These are phyloP conservation scores for Globisporangium acanthophoron DNA, from an alignment of 352 stramenopile species.

Conservation along the genomic window DNA sequence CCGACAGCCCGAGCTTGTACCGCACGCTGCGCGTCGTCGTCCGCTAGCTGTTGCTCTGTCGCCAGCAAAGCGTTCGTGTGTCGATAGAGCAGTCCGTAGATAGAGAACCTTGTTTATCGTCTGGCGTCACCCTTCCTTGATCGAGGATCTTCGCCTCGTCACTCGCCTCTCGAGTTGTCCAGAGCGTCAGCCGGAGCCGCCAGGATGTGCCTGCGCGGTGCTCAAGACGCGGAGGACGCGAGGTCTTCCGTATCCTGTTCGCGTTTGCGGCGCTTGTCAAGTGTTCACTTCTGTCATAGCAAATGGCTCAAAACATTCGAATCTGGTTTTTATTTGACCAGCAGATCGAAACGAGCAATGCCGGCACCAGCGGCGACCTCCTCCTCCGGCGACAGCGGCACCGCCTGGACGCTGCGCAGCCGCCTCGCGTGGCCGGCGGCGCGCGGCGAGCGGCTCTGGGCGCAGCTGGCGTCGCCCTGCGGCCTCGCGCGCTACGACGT, in stretches of 20 bases:
- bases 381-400: background rate
- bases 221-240: no score
- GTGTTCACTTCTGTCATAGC: no score
- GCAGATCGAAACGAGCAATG: no score
- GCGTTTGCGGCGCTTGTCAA: no score
- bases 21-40: constrained; percentile 9
- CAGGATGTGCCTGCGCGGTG: no score
- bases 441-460: constrained; percentile 12
- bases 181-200: no score
- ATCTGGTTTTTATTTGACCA: background rate
- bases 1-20: constrained; percentile 5
- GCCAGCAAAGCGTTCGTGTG: background rate
- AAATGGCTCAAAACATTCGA: background rate
- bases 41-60: background rate
- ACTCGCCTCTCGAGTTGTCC: no score
- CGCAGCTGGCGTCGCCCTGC: constrained; percentile 5
- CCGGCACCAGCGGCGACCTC: background rate
- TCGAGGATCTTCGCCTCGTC: no score
- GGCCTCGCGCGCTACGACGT: constrained; percentile 14
- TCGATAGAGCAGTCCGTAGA: background rate
- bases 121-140: no score
- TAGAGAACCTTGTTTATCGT: background rate
- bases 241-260: no score
- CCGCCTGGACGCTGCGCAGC: background rate
- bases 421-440: constrained; percentile 9